These are phyloP conservation scores for Linnemannia elongata DNA, from an alignment of 192 early-diverging fungal species.

Conservation along the genomic window DNA sequence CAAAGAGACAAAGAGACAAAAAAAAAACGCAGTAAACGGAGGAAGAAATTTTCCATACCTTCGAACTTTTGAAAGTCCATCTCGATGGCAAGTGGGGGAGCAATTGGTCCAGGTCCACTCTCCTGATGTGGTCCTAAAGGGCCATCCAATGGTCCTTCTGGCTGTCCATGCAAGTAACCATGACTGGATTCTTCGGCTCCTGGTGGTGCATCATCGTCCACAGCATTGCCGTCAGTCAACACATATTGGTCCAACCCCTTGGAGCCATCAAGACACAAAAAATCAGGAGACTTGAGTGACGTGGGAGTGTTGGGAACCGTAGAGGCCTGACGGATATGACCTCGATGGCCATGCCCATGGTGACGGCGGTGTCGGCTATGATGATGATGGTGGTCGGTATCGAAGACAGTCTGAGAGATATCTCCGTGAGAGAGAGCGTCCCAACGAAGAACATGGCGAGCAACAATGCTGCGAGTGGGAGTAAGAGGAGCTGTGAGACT, in stretches of 20 bases:
- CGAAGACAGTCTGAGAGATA: conserved; percentile 51
- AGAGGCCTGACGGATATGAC: not conserved
- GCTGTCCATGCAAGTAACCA: conserved; percentile 3
- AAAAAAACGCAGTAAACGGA: not conserved
- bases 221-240: not conserved
- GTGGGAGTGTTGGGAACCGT: not conserved
- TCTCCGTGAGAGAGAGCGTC: conserved; percentile 42
- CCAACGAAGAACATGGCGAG: conserved; percentile 45
- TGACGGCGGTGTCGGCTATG: not conserved
- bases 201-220: not conserved
- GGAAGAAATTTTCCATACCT: conserved; percentile 13
- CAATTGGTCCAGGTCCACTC: conserved; percentile 19
- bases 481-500: conserved; percentile 16
- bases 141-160: conserved; percentile 14
- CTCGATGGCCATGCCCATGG: not conserved
- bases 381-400: conserved; percentile 21
- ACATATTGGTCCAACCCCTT: not conserved
- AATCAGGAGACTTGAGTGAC: not conserved
- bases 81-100: conserved; percentile 32
- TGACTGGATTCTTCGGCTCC: not conserved
- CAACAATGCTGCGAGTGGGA: conserved; percentile 35
- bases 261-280: not conserved
- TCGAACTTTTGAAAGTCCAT: conserved; percentile 56
- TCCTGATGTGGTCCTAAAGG: not conserved
- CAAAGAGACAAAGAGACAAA: not conserved